Percentiles rank a stretch among this genome's conserved stretches.
These are phyloP conservation scores for Coelastrella sp. DNA, from an alignment of 139 green algal species.

Conservation along the genomic window DNA sequence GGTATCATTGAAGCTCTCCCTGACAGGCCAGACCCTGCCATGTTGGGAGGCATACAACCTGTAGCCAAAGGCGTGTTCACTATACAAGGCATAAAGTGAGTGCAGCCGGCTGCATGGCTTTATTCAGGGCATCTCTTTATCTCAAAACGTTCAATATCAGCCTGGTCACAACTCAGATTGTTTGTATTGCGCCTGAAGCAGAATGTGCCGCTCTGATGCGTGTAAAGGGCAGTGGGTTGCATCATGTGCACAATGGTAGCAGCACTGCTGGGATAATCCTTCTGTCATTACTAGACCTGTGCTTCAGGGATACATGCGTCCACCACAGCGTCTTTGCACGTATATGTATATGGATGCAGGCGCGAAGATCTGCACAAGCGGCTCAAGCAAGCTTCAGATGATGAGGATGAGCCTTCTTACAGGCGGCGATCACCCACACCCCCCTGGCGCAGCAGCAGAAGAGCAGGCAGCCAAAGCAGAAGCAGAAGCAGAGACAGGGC, in stretches of 20 bases:
- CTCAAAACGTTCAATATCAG: neutral
- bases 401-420: constrained; percentile 42
- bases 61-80: constrained; percentile 46
- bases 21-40: constrained; percentile 63
- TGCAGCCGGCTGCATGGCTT: neutral
- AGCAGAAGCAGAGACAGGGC: constrained; percentile 48
- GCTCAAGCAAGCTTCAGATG: constrained; percentile 29
- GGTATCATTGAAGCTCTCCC: constrained; percentile 70
- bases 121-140: too few species aligned
- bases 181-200: too few species aligned
- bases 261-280: too few species aligned
- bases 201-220: neutral
- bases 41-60: constrained; percentile 48
- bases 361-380: constrained; percentile 33
- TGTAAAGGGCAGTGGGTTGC: too few species aligned
- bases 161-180: neutral
- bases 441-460: constrained; percentile 30
- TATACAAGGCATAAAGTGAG: constrained; percentile 42
- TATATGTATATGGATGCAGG: constrained; percentile 3
- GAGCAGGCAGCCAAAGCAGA: constrained; percentile 45
- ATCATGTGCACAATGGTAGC: too few species aligned
- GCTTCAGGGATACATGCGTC: neutral
- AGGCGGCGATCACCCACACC: constrained; percentile 7
- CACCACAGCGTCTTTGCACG: neutral
- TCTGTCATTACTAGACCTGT: neutral